Base-by-base conservation (phyloP, 1,284 basidiomycete genomes). In the Hypsizygus ulmarius region DNA sequence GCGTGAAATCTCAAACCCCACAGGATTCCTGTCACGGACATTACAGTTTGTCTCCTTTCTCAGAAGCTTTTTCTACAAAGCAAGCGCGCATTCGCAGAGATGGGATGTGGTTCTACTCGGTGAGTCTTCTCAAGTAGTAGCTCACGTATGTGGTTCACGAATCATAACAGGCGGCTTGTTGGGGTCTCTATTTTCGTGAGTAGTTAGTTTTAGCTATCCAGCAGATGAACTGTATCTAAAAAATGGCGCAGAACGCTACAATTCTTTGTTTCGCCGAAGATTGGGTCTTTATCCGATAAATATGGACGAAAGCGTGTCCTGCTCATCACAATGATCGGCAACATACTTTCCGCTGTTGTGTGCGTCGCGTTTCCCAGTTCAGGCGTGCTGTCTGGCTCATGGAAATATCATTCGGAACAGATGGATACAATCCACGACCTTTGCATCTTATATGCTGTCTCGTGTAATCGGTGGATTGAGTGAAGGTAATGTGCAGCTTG, bases 121-220 rank as follows among this genome's bases (percentile, higher is more conserved):
- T 75, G 57, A 51, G 69, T 62, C 9, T 32, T 39, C 10, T 14
- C n/a, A 16, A 14, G 6, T 6, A 18, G 28, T 19, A 5, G 27
- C 28, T 38, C 27, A 12, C 18, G 21, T 12, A 9, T 18, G 10
- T 18, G 32, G 39, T 53, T 16, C 55, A n/a, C n/a, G 9, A 35
- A 14, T 12, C 27, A 30, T n/a, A 43, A 18, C 66, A 77, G 87
- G 89, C 29, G 90, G 92, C 5, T 71, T 93, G 34, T 90, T 94
- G 87, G 92, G 92, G 2, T 93, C 91, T 6, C 75, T 86, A 14
- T 95, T 95, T 72, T 90, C 89, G 90, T 90, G 58, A 64, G 87
- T 78, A 9, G 9, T 8, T 34, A 16, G 36, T 12, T n/a, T n/a
- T n/a, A n/a, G 15, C 7, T 15, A 32, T 12, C 32, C 12, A 12